A percentile compares a stretch with the other conserved stretches of the same genome.
These are phyloP conservation scores for Phytomonas sp. DNA, from an alignment of 208 protist genomes.

Conservation along the genomic window DNA sequence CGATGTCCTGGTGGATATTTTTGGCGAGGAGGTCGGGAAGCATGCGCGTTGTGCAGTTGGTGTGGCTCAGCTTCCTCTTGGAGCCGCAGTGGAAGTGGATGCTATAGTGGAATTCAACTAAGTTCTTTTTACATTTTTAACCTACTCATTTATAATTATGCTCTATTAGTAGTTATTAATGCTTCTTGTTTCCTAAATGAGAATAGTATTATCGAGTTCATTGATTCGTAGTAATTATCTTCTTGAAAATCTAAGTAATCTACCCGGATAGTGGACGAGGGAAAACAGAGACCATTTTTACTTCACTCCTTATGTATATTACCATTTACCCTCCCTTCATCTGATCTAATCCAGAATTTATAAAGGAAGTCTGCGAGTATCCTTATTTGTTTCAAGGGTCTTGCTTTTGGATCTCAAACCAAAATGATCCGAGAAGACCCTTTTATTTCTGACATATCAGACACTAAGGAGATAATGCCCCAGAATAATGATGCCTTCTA, in stretches of 20 bases:
- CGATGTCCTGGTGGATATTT: conserved; percentile 55
- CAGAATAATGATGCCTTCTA: neutral
- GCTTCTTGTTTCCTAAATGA: neutral
- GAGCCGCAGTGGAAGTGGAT: conserved; percentile 57
- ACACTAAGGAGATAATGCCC: neutral
- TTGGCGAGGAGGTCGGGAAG: conserved; percentile 54
- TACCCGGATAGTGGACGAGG: neutral
- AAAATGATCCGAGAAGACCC: neutral
- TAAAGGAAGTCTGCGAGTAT: neutral
- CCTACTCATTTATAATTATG: neutral
- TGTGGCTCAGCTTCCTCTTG: conserved; percentile 60
- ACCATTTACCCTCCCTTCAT: neutral
- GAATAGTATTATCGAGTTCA: neutral
- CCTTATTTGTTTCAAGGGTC: neutral
- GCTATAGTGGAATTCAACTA: conserved; percentile 45
- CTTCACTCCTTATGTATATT: neutral
- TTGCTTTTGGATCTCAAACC: neutral
- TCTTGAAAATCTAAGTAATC: neutral
- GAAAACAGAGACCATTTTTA: neutral
- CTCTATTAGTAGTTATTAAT: conserved; percentile 7
- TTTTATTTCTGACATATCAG: neutral
- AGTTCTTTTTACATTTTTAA: neutral
- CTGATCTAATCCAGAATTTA: neutral
- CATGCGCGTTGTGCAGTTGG: conserved; percentile 73
- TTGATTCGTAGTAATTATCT: neutral